These are phyloP conservation scores for Stygiomarasmius scandens DNA, from an alignment of 1,284 basidiomycete species.

Conservation along the genomic window DNA sequence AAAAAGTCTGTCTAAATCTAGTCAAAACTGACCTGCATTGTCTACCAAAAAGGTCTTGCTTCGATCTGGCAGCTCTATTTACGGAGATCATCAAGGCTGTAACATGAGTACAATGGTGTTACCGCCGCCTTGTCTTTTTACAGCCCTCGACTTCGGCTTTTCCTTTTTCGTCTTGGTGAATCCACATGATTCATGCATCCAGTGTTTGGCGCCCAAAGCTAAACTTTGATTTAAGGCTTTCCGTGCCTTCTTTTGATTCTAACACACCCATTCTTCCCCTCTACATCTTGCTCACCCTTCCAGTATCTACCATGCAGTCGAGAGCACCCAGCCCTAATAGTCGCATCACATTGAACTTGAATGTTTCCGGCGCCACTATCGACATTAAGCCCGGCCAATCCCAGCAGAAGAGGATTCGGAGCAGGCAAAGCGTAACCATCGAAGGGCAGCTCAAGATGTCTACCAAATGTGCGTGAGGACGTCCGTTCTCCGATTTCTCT, in stretches of 20 bases:
- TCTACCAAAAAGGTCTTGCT: too few relatives aligned
- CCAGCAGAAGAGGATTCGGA: background rate
- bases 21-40: too few relatives aligned
- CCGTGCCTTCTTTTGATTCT: too few relatives aligned
- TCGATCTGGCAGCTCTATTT: too few relatives aligned
- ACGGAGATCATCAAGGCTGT: too few relatives aligned
- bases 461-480: background rate
- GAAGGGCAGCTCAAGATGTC: background rate
- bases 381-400: background rate
- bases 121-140: background rate
- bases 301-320: background rate
- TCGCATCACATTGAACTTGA: background rate
- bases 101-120: background rate
- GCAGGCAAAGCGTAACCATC: background rate
- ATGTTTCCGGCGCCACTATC: background rate
- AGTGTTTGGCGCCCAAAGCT: too few relatives aligned
- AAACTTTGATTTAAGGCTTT: too few relatives aligned
- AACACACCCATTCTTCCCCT: background rate
- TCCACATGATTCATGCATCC: background rate
- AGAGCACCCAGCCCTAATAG: background rate
- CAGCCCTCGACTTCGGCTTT: slow-evolving; percentile 1
- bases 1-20: too few relatives aligned
- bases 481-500: background rate
- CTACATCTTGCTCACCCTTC: background rate
- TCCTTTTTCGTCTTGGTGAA: background rate